Conservation (phyloP, 2,329 filamentous ascomycete genomes). For the Ophiosphaerella herpotricha region DNA sequence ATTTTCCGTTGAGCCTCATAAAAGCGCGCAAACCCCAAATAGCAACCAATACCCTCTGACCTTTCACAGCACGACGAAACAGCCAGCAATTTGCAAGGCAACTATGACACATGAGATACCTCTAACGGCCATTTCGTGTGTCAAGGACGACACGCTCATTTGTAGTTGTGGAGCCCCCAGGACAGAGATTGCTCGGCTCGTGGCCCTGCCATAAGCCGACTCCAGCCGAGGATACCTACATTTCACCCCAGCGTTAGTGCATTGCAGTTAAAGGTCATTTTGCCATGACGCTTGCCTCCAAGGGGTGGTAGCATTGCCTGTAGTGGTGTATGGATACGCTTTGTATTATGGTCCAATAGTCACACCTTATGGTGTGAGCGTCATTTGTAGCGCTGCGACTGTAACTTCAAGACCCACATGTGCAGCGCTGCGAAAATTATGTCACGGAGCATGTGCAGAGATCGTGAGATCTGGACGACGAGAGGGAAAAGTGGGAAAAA, state of each 20-base stretch:
- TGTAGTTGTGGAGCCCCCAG: conserved; percentile 12
- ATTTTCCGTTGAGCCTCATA: conserved; percentile 20
- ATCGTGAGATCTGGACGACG: conserved; percentile 6
- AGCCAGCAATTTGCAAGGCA: conserved; percentile 7
- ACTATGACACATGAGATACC: conserved; percentile 33
- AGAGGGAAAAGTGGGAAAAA: conserved; percentile 2
- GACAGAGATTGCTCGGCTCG: conserved; percentile 7
- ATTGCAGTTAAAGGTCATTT: conserved; percentile 15
- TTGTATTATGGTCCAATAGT: conserved; percentile 1
- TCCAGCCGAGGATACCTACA: conserved; percentile 5
- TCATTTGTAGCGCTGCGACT: neutral
- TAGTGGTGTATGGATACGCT: conserved; percentile 3
- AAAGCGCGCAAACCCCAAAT: conserved; percentile 5
- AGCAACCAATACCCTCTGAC: conserved; percentile 17
- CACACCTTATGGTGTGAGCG: conserved; percentile 14
- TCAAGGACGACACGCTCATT: conserved; percentile 15
- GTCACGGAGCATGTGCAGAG: conserved; percentile 15
- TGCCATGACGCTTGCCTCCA: conserved; percentile 4
- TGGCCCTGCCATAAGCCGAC: conserved; percentile 15
- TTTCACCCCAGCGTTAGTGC: conserved; percentile 6
- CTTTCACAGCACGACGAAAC: conserved; percentile 15
- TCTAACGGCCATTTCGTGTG: conserved; percentile 25
- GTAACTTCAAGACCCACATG: conserved; percentile 12
- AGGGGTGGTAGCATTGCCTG: neutral
- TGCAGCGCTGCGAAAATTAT: conserved; percentile 13